These are phyloP conservation scores for Trypanosoma grayi DNA, from an alignment of 208 protist species.

Conservation along the genomic window DNA sequence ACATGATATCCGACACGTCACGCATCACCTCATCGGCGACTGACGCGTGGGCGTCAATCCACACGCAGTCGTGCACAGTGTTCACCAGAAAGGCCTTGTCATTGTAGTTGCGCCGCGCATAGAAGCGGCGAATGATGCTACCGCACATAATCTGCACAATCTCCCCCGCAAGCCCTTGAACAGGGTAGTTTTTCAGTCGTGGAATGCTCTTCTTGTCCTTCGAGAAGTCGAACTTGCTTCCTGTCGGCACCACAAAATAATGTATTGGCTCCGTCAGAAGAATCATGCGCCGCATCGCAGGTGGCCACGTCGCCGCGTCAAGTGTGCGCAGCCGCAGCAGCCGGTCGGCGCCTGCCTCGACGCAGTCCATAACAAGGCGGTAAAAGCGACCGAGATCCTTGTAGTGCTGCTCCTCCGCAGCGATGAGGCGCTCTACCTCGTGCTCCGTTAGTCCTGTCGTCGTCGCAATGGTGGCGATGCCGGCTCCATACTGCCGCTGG, in stretches of 20 bases:
- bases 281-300: conserved; percentile 64
- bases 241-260: conserved; percentile 86
- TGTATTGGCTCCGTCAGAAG: conserved; percentile 78
- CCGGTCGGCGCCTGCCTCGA: conserved; percentile 68
- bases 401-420: conserved; percentile 87
- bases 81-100: conserved; percentile 88
- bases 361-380: conserved; percentile 73
- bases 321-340: conserved; percentile 76
- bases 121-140: conserved; percentile 80
- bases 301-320: conserved; percentile 53
- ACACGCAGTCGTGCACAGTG: conserved; percentile 91
- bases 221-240: conserved; percentile 87
- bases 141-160: conserved; percentile 92
- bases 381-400: conserved; percentile 78
- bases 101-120: conserved; percentile 67
- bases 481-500: conserved; percentile 90
- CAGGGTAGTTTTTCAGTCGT: conserved; percentile 90
- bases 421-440: conserved; percentile 83
- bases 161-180: conserved; percentile 86
- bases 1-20: conserved; percentile 70
- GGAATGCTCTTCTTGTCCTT: conserved; percentile 81
- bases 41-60: conserved; percentile 82
- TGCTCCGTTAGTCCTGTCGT: conserved; percentile 85
- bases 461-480: conserved; percentile 71
- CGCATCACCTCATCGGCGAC: conserved; percentile 75